Conservation (phyloP, 164 flowering plant genomes). For the Aristolochia californica region DNA sequence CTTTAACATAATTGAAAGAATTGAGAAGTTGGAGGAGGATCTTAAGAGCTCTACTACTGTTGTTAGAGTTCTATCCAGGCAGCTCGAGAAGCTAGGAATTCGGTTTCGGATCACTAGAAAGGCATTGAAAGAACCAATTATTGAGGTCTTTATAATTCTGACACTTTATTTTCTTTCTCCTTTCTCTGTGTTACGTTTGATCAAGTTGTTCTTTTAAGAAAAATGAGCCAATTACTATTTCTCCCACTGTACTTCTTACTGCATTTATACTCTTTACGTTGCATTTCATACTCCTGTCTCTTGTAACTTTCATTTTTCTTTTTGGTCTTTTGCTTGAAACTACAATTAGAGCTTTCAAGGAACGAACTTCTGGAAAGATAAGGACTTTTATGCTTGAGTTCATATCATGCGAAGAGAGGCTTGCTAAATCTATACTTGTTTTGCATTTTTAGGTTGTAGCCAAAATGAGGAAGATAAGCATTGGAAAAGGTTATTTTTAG, state of each 20-base stretch:
- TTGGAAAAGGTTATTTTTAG: too few relatives aligned
- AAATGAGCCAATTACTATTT: not conserved
- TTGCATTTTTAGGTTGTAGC: too few relatives aligned
- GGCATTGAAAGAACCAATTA: conserved; percentile 67
- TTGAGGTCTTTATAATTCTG: conserved; percentile 41
- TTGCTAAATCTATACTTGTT: too few relatives aligned
- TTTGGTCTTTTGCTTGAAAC: too few relatives aligned
- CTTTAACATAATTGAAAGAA: conserved; percentile 51
- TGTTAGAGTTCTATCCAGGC: conserved; percentile 63
- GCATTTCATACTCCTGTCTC: not conserved
- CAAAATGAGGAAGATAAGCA: too few relatives aligned
- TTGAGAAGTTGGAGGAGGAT: conserved; percentile 89
- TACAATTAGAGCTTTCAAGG: too few relatives aligned
- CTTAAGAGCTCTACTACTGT: conserved; percentile 44
- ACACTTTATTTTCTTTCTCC: not conserved
- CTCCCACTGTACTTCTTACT: too few relatives aligned
- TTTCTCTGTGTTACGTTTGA: too few relatives aligned
- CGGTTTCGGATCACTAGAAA: conserved; percentile 75
- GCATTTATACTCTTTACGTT: not conserved
- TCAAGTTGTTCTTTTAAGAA: not conserved
- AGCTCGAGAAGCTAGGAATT: conserved; percentile 91
- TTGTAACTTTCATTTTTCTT: not conserved
- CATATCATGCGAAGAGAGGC: too few relatives aligned
- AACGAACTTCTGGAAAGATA: too few relatives aligned
- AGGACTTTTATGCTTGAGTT: too few relatives aligned